Evolutionary conservation across 768 basidiomycete genomes (phyloP), one percentile per base, ranked within the genome.

Genomic region (Mycena maculata): DNA sequence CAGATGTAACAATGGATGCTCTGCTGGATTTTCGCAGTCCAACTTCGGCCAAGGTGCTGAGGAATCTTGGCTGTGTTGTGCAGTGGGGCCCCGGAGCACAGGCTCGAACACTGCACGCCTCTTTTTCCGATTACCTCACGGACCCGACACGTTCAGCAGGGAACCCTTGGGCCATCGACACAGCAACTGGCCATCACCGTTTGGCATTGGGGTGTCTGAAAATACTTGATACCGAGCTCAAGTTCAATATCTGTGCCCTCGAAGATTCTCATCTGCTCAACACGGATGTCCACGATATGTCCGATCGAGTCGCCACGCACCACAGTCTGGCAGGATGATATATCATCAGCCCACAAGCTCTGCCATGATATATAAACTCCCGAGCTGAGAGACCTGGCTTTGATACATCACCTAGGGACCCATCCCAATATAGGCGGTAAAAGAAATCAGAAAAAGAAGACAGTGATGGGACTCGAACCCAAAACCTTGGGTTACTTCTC

Each of bases 281-380:
- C 23, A 4, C 20, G 15, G 61, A 60, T 12, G 13, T 72, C 18
- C 13, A 15, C 10, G 56, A 67, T 15, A 28, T 67, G 8, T 9
- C 41, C 7, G 12, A 55, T 12, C 41, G 25, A 33, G 53, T 69
- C 0, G 18, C 50, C 0, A n/a, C n/a, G n/a, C n/a, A n/a, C n/a
- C n/a, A n/a, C n/a, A n/a, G n/a, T n/a, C n/a, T n/a, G n/a, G n/a
- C n/a, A n/a, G n/a, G n/a, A n/a, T n/a, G n/a, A n/a, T n/a, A n/a
- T n/a, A n/a, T n/a, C n/a, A n/a, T n/a, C n/a, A n/a, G n/a, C n/a
- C n/a, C n/a, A n/a, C n/a, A n/a, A n/a, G n/a, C n/a, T n/a, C n/a
- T n/a, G n/a, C n/a, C n/a, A n/a, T n/a, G n/a, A n/a, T n/a, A n/a
- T n/a, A n/a, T n/a, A n/a, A n/a, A n/a, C n/a, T n/a, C n/a, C n/a